phyloP scores from a whole-genome alignment of 176 grass and related monocot species.

The Dactylis glomerata region DNA sequence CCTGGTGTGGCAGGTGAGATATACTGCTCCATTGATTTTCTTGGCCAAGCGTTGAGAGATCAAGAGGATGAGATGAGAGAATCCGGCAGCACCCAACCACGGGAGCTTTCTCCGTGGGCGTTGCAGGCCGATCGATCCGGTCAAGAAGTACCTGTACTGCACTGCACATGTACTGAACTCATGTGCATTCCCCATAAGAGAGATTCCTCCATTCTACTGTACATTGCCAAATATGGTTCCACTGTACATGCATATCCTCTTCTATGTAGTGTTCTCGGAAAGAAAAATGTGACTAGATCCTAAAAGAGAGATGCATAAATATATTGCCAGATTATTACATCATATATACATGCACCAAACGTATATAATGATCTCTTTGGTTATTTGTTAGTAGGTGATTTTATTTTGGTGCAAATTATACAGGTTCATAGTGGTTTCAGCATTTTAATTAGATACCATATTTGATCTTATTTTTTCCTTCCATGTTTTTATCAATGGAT shows the following conservation, averaged over 20 bases:
- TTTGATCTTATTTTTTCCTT: too few species aligned
- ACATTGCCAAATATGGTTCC: conserved; percentile 36
- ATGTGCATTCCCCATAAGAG: conserved; percentile 38
- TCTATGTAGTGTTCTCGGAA: neutral
- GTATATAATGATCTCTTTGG: neutral
- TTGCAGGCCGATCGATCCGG: conserved; percentile 19
- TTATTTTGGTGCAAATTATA: too few species aligned
- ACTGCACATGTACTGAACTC: conserved; percentile 32
- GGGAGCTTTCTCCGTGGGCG: conserved; percentile 12
- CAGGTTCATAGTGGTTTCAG: too few species aligned
- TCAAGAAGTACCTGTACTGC: conserved; percentile 15
- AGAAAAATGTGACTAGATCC: neutral
- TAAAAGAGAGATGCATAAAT: neutral
- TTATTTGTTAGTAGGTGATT: too few species aligned
- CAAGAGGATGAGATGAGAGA: neutral
- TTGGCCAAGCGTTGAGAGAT: neutral
- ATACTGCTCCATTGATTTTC: conserved; percentile 18
- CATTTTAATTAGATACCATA: too few species aligned
- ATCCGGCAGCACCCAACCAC: conserved; percentile 16
- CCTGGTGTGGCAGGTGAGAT: neutral
- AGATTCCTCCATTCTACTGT: conserved; percentile 58
- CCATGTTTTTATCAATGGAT: too few species aligned
- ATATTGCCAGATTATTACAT: too few species aligned
- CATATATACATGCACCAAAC: neutral
- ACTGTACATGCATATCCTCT: conserved; percentile 14